Evolutionary conservation across 2,329 filamentous ascomycete genomes (phyloP), one percentile per base, ranked within the genome.

Genomic region (Fusarium sp.): DNA sequence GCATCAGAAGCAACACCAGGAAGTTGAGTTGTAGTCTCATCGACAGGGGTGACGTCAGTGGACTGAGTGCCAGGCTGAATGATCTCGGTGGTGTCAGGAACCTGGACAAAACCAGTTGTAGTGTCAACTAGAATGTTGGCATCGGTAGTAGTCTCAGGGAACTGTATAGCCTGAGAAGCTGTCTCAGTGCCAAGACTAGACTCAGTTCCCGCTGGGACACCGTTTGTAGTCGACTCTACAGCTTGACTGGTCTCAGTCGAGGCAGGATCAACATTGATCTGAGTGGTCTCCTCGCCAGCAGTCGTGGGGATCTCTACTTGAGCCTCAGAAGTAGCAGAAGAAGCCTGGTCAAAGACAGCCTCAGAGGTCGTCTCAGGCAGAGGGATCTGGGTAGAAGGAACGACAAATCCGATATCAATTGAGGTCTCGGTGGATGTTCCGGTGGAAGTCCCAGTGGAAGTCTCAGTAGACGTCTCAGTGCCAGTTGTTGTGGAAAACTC

Each of bases 361-460:
- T 36, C 40, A 14, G 49, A 20, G 2, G 55, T 21, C 4, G 40
- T 54, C 10, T 46, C 40, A 5, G 17, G 27, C 0, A 61, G 10
- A 27, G 46, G 5, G 7, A 36, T 9, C 1, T 53, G 18, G 3
- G 45, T 53, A 4, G 58, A 60, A 2, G 40, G 11, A 17, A 21
- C 11, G 0, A 49, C 27, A 0, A 25, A 11, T 0, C 39, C 11
- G 1, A 35, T 2, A 5, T 46, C 55, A 1, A 9, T 25, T 25
- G n/a, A n/a, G n/a, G n/a, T 25, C 25, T 25, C n/a, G n/a, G n/a
- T n/a, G n/a, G n/a, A n/a, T n/a, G n/a, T n/a, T n/a, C n/a, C n/a
- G n/a, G n/a, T n/a, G n/a, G n/a, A n/a, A n/a, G 25, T 25, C 25
- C 25, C 25, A 25, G 27, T 33, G 0, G 29, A 46, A 2, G 40